phyloP scores from a whole-genome alignment of 1,284 basidiomycete species.

The Sphagnurus paluster region DNA sequence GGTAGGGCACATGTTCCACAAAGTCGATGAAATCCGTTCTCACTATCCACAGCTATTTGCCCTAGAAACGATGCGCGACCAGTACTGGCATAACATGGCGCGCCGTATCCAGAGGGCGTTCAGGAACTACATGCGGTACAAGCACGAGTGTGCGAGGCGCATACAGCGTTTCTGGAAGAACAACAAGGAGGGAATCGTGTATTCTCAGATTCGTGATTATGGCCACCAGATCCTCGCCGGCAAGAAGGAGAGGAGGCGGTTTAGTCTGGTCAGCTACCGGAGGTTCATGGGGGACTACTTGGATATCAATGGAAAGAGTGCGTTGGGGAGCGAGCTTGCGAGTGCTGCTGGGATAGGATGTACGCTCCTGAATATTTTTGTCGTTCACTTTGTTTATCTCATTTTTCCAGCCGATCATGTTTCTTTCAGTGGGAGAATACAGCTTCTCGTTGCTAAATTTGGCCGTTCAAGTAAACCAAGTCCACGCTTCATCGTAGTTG shows the following conservation, averaged over 20 bases:
- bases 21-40: background rate
- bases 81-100: conserved; percentile 99
- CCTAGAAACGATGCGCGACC: conserved; percentile 97
- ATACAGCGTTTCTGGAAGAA: conserved; percentile 99
- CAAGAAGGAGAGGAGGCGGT: conserved; percentile 92
- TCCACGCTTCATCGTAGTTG: conserved; percentile 90
- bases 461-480: conserved; percentile 89
- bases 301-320: conserved; percentile 81
- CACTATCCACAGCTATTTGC: conserved; percentile 78
- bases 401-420: conserved; percentile 63
- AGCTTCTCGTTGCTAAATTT: conserved; percentile 86
- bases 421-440: conserved; percentile 83
- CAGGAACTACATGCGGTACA: conserved; percentile 94
- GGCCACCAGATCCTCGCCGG: conserved; percentile 91
- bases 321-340: conserved; percentile 80
- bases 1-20: conserved; percentile 41
- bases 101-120: conserved; percentile 95
- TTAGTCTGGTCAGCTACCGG: conserved; percentile 92
- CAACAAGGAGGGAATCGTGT: conserved; percentile 92
- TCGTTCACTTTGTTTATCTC: conserved; percentile 10
- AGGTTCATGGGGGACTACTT: conserved; percentile 98
- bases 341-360: conserved; percentile 75
- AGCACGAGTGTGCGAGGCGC: conserved; percentile 91
- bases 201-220: conserved; percentile 89
- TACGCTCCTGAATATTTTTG: conserved; percentile 38